phyloP scores from a whole-genome alignment of 176 grass and related monocot genomes.

The Cenchrus americanus region DNA sequence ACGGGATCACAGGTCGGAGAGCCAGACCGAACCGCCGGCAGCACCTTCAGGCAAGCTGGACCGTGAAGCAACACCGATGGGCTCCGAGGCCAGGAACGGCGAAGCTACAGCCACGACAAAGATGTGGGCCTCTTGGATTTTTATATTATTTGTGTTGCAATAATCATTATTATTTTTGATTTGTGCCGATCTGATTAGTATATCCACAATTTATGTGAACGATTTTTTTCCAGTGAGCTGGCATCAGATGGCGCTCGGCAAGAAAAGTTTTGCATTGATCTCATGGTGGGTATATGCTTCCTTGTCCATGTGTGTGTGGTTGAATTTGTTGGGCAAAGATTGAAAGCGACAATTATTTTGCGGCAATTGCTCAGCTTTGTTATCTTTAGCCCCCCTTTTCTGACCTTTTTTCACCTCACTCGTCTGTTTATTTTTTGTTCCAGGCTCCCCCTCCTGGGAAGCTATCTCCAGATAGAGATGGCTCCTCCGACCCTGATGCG shows the following conservation, averaged over 20 bases:
- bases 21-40: constrained; percentile 40
- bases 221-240: constrained; percentile 68
- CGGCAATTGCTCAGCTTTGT: constrained; percentile 43
- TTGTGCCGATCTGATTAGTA: constrained; percentile 61
- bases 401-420: constrained; percentile 37
- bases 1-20: constrained; percentile 56
- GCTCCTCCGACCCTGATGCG: constrained; percentile 63
- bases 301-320: constrained; percentile 54
- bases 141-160: constrained; percentile 45
- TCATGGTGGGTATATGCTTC: constrained; percentile 87
- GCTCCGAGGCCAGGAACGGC: constrained; percentile 51
- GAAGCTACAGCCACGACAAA: constrained; percentile 62
- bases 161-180: constrained; percentile 52
- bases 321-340: constrained; percentile 77
- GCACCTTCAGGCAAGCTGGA: constrained; percentile 38
- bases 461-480: constrained; percentile 91
- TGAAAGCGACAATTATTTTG: constrained; percentile 79
- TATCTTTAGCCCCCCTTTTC: constrained; percentile 39
- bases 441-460: constrained; percentile 99
- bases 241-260: constrained; percentile 66
- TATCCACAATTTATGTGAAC: constrained; percentile 60
- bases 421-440: constrained; percentile 40
- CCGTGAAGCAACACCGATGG: constrained; percentile 50
- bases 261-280: constrained; percentile 98
- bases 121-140: constrained; percentile 61